Base-by-base conservation (phyloP, 2,329 filamentous ascomycete species). In the Curvularia verruculosa region DNA sequence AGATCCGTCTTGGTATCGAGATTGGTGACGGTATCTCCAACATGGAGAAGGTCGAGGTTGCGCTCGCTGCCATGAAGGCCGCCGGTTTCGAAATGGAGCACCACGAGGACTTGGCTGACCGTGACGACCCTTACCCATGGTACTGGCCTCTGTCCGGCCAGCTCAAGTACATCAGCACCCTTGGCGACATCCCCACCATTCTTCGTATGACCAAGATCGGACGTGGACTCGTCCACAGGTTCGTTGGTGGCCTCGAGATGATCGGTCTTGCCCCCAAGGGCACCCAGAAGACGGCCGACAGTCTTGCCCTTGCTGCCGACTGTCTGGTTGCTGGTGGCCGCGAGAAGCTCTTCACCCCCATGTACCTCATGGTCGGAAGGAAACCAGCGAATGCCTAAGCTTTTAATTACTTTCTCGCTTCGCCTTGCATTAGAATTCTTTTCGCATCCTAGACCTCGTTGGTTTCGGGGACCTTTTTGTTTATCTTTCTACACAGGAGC, bases 11-110 rank as follows among this genome's bases (percentile, higher is more conserved):
- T 18, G 93, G 90, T 63, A 99, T 99, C 65, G 95, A 99, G 83
- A 88, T 92, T 75, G 95, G 95, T 71, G 89, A 98, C 73, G 95
- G 95, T 67, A 98, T 99, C 76, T 92, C 92, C 71, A 97, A 97
- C 82, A 97, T 99, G 93, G 91, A 95, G 78, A 90, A 86, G 77
- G 84, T 96, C 55, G 86, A 87, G 0, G 93, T 96, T 65, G 94
- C 87, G 34, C 75, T 96, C 13, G 82, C 84, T 48, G 94, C 95
- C 56, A 92, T 99, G 80, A 87, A 93, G 79, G 85, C 87, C 39
- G 92, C 92, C 13, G 95, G 94, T 26, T 98, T 98, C 75, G 86
- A 92, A 67, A 79, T 98, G 58, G 81, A 93, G 68, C 84, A 89
- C 77, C 82, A 95, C 75, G 92, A 97, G 79, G 94, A 99, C 79